Evolutionary conservation across 305 asterid genomes (phyloP).

Genomic region (Fraxinus sp.): DNA sequence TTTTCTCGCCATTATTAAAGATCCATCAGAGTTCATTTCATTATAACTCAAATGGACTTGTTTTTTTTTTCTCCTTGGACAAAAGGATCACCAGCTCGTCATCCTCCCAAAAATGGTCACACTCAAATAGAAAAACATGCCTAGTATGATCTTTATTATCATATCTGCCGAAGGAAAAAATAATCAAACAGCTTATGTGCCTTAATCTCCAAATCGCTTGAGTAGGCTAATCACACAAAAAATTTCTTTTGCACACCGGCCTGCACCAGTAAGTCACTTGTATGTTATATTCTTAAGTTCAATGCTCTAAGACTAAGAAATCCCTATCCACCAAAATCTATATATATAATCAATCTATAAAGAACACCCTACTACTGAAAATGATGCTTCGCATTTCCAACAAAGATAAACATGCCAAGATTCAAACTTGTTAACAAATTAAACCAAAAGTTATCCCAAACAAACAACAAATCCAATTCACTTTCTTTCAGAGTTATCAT

Average conservation of each 20-base stretch:
- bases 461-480: background rate
- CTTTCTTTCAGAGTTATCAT: background rate
- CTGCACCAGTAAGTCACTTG: background rate
- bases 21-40: too few relatives aligned
- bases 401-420: background rate
- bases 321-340: background rate
- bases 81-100: too few relatives aligned
- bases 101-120: too few relatives aligned
- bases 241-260: background rate
- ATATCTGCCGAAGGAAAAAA: background rate
- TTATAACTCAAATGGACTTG: too few relatives aligned
- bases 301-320: background rate
- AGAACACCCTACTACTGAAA: background rate
- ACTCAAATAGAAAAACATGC: background rate
- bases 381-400: background rate
- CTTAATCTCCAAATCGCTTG: background rate
- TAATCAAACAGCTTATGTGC: background rate
- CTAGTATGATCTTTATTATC: background rate
- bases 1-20: too few relatives aligned
- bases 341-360: background rate
- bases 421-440: background rate
- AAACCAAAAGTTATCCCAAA: background rate
- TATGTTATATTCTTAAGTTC: background rate
- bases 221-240: background rate
- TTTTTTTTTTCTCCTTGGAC: too few relatives aligned